phyloP scores from a whole-genome alignment of 139 green algal species.

The Auxenochlorella pyrenoidosa region DNA sequence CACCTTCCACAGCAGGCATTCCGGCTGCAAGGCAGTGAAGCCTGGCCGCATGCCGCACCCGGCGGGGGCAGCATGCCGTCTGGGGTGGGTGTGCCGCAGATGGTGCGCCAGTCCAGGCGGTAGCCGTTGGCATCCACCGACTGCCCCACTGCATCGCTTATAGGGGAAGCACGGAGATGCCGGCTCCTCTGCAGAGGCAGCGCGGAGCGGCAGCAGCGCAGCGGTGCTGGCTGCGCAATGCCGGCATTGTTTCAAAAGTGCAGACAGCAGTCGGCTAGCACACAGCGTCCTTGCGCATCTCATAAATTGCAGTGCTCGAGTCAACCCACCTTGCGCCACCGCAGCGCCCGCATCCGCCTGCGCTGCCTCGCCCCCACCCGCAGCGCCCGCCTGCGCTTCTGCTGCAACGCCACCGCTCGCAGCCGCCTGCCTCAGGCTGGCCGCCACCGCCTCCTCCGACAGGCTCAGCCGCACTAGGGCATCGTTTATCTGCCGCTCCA shows the following conservation, averaged over 20 bases:
- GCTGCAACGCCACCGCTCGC: background rate
- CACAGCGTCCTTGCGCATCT: too few species aligned
- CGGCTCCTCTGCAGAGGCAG: too few species aligned
- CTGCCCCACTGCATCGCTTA: background rate
- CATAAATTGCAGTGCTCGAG: too few species aligned
- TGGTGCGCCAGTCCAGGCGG: conserved; percentile 2
- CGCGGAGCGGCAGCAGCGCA: background rate
- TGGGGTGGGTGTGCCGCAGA: conserved; percentile 6
- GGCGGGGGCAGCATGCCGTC: conserved; percentile 13
- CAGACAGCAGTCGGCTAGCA: too few species aligned
- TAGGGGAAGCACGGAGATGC: background rate
- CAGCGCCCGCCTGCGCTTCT: background rate
- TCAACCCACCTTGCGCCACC: background rate
- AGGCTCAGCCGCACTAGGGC: conserved; percentile 42
- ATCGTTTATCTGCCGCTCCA: conserved; percentile 49
- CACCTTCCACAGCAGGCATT: background rate
- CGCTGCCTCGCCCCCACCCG: background rate
- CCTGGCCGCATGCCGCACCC: background rate
- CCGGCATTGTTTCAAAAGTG: too few species aligned
- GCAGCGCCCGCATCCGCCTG: background rate
- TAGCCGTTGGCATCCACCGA: conserved; percentile 1
- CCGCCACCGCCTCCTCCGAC: conserved; percentile 27
- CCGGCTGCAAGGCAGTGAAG: background rate
- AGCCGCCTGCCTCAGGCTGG: conserved; percentile 13
- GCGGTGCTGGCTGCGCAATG: background rate